Base-by-base conservation (phyloP, 73 alveolate genomes). In the Paramecium sexaurelia region DNA sequence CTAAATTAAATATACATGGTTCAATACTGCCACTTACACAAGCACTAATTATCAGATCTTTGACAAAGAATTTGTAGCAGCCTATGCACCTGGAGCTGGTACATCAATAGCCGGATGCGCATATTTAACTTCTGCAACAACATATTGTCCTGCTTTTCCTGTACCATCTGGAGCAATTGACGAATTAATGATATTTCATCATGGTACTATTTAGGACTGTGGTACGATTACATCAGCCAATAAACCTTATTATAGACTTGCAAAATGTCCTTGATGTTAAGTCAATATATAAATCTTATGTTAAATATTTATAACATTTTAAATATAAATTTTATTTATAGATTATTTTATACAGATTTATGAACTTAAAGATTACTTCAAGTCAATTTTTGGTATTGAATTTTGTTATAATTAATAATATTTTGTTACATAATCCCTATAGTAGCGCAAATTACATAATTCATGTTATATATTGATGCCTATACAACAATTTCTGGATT, bases 391-490 rank as follows among this genome's bases (percentile, higher is more conserved):
- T 36, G 87, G 87, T 15, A 11, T 73, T 78, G 90, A 45, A 39
- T 78, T 41, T 78, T 78, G 90, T 45, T 78, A 78, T 41, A 41
- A 75, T 73, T 40, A 39, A 78, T n/a, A 41, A 27, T 40, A 32
- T 13, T 61, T 29, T 61, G 26, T 26, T 6, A 61, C 11, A 26
- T 4, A 13, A 61, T 61, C 6, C 11, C 7, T 8, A 26, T 29
- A 3, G 0, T 45, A 61, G 83, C 9, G 26, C 75, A 9, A 41
- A 75, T 24, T 13, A 41, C n/a, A 45, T 24, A 5, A 20, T 22
- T 5, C 68, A 36, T 78, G 90, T 40, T 78, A 78, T 78, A 24
- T 78, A 29, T 78, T 17, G 90, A 47, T 15, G 73, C 90, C 6
- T 78, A 75, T 45, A 78, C 75, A 78, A 17, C 68, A 8, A 47